A percentile compares a stretch with the other conserved stretches of the same genome.
Conservation (phyloP, 257 asterid genomes). For the Fraxinus anomala region DNA sequence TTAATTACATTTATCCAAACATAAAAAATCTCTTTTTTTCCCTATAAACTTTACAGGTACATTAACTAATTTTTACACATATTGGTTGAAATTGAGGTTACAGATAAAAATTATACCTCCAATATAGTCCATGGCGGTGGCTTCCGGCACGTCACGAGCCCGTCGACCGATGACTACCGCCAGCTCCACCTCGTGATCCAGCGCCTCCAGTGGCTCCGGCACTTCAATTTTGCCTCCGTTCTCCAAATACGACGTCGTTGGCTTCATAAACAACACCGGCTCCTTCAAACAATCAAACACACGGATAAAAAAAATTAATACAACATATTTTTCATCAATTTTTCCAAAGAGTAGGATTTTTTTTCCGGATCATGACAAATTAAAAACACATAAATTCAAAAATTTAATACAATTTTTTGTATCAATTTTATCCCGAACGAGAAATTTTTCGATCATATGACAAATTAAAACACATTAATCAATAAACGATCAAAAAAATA, state of each 20-base stretch:
- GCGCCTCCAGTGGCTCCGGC: slow-evolving; percentile 75
- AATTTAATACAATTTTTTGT: not conserved
- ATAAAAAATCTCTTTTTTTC: not conserved
- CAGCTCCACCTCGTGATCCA: slow-evolving; percentile 96
- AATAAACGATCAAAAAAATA: not conserved
- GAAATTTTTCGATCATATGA: not conserved
- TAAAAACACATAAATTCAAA: not conserved
- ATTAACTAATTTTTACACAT: not conserved
- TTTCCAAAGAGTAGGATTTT: not conserved
- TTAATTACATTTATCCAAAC: not conserved
- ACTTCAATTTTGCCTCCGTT: slow-evolving; percentile 88
- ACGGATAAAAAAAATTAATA: not conserved
- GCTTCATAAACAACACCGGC: slow-evolving; percentile 95
- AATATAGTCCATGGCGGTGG: slow-evolving; percentile 75
- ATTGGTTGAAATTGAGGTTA: not conserved
- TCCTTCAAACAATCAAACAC: slow-evolving; percentile 44
- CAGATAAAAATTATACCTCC: slow-evolving; percentile 51
- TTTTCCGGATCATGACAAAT: not conserved
- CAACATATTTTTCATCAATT: not conserved
- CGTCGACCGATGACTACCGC: slow-evolving; percentile 87
- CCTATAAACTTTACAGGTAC: not conserved
- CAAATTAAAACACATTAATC: slow-evolving; percentile 4
- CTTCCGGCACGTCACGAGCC: slow-evolving; percentile 84
- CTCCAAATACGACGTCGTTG: slow-evolving; percentile 84
- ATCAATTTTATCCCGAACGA: not conserved